Percentiles rank a stretch among this genome's conserved stretches.
These are phyloP conservation scores for Tetraselmis chui DNA, from an alignment of 139 green algal genomes.

Conservation along the genomic window DNA sequence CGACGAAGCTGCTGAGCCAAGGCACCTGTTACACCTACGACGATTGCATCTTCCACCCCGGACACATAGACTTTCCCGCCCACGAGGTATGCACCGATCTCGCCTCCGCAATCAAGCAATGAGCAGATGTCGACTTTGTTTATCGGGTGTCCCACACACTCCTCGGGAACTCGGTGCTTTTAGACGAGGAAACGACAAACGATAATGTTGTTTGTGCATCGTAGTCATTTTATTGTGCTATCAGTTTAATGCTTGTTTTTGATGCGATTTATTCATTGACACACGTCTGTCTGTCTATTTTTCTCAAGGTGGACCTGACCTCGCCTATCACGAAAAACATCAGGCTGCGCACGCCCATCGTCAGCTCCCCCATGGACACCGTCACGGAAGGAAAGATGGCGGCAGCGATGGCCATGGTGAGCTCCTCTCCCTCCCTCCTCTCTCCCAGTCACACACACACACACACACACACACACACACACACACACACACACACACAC, in stretches of 20 bases:
- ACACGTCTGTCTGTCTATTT: neutral
- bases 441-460: too few relatives aligned
- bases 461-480: too few relatives aligned
- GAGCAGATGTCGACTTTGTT: neutral
- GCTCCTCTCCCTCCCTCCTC: neutral
- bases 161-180: too few relatives aligned
- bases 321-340: conserved; percentile 81
- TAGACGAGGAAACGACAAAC: too few relatives aligned
- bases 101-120: neutral
- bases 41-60: conserved; percentile 96
- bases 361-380: conserved; percentile 95
- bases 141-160: too few relatives aligned
- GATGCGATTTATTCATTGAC: too few relatives aligned
- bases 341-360: conserved; percentile 72
- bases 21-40: conserved; percentile 96
- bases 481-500: too few relatives aligned
- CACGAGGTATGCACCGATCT: conserved; percentile 62
- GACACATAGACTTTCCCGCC: conserved; percentile 92
- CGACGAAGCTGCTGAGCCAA: conserved; percentile 65
- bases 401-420: conserved; percentile 84
- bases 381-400: conserved; percentile 96
- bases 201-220: too few relatives aligned
- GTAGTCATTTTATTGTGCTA: too few relatives aligned
- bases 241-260: too few relatives aligned
- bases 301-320: conserved; percentile 72